Percentiles rank a stretch among this genome's conserved stretches.
phyloP scores from a whole-genome alignment of 1,139 yeast genomes.

The Blastobotrys proliferans region DNA sequence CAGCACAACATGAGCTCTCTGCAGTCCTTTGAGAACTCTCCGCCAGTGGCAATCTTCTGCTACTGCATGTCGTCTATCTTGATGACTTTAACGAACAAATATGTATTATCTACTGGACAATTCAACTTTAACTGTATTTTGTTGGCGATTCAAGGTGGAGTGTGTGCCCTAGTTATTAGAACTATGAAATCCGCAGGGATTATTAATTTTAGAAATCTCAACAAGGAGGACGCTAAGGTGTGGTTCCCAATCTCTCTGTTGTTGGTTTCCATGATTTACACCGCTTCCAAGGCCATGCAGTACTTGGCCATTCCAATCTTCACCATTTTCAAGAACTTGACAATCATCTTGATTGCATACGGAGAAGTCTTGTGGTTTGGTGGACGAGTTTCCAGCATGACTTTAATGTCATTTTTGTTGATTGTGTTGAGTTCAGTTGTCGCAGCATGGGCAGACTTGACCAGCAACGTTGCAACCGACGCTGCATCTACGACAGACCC shows the following conservation, averaged over 20 bases:
- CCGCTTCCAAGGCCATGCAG: slow-evolving; percentile 92
- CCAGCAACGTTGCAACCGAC: slow-evolving; percentile 30
- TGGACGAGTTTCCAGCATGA: slow-evolving; percentile 86
- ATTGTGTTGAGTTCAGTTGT: slow-evolving; percentile 93
- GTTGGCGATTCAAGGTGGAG: slow-evolving; percentile 50
- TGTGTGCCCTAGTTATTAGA: slow-evolving; percentile 72
- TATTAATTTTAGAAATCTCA: slow-evolving; percentile 82
- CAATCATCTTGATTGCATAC: slow-evolving; percentile 93
- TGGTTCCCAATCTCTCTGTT: slow-evolving; percentile 88
- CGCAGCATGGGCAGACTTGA: slow-evolving; percentile 88
- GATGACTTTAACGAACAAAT: slow-evolving; percentile 98
- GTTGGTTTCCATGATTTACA: slow-evolving; percentile 91
- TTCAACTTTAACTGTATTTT: slow-evolving; percentile 91
- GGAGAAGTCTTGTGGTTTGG: slow-evolving; percentile 99
- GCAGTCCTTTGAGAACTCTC: slow-evolving; percentile 15
- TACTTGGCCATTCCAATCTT: slow-evolving; percentile 89
- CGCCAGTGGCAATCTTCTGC: slow-evolving; percentile 72
- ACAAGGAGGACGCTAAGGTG: slow-evolving; percentile 83
- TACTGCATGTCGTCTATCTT: slow-evolving; percentile 91
- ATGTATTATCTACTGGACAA: slow-evolving; percentile 73
- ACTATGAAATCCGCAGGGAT: slow-evolving; percentile 67
- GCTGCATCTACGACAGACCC: slow-evolving; percentile 38
- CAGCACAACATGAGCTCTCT: neutral
- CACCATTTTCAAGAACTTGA: slow-evolving; percentile 95
- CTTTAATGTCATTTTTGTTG: slow-evolving; percentile 77